phyloP scores from a whole-genome alignment of 2,329 filamentous ascomycete genomes.

The Claviceps digitariae region DNA sequence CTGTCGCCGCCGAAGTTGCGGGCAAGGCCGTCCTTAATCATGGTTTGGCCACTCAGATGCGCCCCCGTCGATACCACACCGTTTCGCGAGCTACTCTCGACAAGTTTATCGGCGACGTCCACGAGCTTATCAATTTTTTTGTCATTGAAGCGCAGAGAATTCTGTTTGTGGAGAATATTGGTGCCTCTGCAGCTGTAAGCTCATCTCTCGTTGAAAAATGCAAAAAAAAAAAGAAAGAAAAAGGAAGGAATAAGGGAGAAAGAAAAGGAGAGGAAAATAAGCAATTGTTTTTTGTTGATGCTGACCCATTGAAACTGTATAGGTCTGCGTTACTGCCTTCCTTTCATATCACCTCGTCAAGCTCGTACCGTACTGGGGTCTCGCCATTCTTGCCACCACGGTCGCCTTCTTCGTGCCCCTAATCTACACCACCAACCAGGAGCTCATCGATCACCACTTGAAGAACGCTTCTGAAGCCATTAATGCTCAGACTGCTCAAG shows the following conservation, averaged over 20 bases:
- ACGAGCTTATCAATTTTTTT: constrained; percentile 60
- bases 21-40: constrained; percentile 49
- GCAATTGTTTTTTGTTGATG: too few species aligned
- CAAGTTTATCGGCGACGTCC: constrained; percentile 45
- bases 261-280: too few species aligned
- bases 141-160: constrained; percentile 57
- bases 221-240: too few species aligned
- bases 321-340: constrained; percentile 49
- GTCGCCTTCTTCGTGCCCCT: constrained; percentile 49
- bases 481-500: constrained; percentile 48
- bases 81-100: constrained; percentile 50
- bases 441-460: constrained; percentile 52
- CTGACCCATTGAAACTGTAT: background rate
- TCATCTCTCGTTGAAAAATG: constrained; percentile 9
- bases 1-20: constrained; percentile 44
- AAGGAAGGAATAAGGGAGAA: too few species aligned
- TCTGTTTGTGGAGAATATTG: constrained; percentile 53
- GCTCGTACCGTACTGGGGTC: constrained; percentile 56
- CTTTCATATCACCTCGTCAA: constrained; percentile 56
- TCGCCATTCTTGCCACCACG: constrained; percentile 46
- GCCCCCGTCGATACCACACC: constrained; percentile 55
- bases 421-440: constrained; percentile 54
- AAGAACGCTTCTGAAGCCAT: constrained; percentile 43
- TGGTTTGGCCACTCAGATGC: constrained; percentile 50
- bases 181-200: constrained; percentile 44